Evolutionary conservation across 129 eudicot species (phyloP).

Genomic region (Pseudognaphalium luteoalbum): DNA sequence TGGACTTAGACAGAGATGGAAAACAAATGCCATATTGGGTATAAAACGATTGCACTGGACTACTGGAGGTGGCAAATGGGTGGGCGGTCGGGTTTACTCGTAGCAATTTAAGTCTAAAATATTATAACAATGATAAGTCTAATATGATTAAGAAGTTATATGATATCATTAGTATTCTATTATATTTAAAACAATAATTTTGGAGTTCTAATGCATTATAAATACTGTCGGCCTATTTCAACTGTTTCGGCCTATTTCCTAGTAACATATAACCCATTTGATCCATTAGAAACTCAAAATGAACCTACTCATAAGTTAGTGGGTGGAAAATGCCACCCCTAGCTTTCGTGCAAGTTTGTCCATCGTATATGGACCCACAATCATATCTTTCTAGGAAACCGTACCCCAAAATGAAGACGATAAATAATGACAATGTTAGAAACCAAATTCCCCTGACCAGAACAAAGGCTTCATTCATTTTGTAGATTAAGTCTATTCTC

Average conservation of each 20-base stretch:
- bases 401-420: neutral
- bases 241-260: too few species aligned
- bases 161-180: neutral
- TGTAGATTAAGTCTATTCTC: neutral
- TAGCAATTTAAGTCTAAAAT: neutral
- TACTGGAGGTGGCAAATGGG: neutral
- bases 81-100: neutral
- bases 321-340: too few species aligned
- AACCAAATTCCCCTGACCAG: neutral
- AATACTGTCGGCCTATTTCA: neutral
- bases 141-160: neutral
- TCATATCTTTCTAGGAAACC: neutral
- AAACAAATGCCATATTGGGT: neutral
- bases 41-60: neutral
- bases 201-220: too few species aligned
- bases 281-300: too few species aligned
- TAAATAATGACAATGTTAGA: neutral
- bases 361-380: neutral
- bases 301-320: too few species aligned
- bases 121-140: neutral
- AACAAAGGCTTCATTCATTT: neutral
- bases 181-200: neutral
- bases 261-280: too few species aligned
- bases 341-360: neutral
- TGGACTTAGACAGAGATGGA: neutral